Conservation (phyloP, 169 alveolate genomes). For the Babesia ovata region DNA sequence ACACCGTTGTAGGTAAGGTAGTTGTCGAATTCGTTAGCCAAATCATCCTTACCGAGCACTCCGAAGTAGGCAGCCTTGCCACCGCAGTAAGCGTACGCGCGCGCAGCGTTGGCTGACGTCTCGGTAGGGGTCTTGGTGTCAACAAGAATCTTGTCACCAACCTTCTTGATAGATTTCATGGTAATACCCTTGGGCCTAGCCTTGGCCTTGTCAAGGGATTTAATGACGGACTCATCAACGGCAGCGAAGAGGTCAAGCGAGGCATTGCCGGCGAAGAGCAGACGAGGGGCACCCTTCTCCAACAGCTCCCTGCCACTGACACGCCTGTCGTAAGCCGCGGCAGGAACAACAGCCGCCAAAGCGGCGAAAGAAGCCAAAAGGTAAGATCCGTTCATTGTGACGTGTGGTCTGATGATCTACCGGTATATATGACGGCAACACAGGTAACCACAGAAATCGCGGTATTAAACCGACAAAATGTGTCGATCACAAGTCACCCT, state of each 20-base stretch:
- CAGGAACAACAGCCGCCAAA: not conserved
- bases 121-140: constrained; percentile 8
- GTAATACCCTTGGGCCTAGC: constrained; percentile 15
- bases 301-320: not conserved
- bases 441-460: too few species aligned
- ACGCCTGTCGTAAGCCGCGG: not conserved
- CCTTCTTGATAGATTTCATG: not conserved
- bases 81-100: constrained; percentile 19
- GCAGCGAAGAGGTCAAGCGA: constrained; percentile 12
- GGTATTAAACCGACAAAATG: too few species aligned
- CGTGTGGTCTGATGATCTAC: too few species aligned
- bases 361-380: not conserved
- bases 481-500: too few species aligned
- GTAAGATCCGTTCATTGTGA: not conserved
- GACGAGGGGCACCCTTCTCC: constrained; percentile 5
- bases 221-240: constrained; percentile 19
- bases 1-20: constrained; percentile 4
- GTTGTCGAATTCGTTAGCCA: not conserved
- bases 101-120: constrained; percentile 7
- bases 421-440: too few species aligned
- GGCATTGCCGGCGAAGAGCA: constrained; percentile 29
- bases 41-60: constrained; percentile 3
- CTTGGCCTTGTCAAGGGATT: not conserved
- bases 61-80: constrained; percentile 27
- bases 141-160: not conserved